phyloP scores from a whole-genome alignment of 1,284 basidiomycete genomes.

The Microstroma glucosiphilum region DNA sequence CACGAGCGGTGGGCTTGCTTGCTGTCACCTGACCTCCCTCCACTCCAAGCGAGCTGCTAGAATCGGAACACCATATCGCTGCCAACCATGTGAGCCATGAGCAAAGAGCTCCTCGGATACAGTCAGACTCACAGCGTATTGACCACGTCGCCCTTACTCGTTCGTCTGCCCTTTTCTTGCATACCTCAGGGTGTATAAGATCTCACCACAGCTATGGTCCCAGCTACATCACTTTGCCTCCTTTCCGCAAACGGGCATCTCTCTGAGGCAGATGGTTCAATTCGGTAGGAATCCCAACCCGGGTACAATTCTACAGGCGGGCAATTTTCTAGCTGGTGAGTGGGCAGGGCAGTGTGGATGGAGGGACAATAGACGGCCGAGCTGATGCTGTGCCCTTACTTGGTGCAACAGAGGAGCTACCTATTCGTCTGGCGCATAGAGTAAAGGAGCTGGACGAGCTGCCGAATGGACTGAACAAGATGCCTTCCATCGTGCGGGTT shows the following conservation, averaged over 20 bases:
- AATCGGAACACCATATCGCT: too few relatives aligned
- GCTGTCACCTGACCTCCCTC: too few relatives aligned
- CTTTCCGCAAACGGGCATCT: slow-evolving; percentile 49
- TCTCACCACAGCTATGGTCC: slow-evolving; percentile 42
- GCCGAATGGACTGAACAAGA: slow-evolving; percentile 81
- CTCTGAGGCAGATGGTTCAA: slow-evolving; percentile 50
- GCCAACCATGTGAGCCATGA: too few relatives aligned
- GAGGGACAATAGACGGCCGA: too few relatives aligned
- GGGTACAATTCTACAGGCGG: slow-evolving; percentile 46
- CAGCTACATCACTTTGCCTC: slow-evolving; percentile 47
- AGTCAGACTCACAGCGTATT: too few relatives aligned
- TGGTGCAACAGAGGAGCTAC: slow-evolving; percentile 68
- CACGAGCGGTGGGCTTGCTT: too few relatives aligned
- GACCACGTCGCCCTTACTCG: background rate
- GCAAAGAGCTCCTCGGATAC: too few relatives aligned
- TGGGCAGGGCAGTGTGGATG: background rate
- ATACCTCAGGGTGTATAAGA: slow-evolving; percentile 35
- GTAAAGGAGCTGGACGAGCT: slow-evolving; percentile 94
- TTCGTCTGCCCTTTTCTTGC: background rate
- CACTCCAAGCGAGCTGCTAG: too few relatives aligned
- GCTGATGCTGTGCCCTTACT: background rate
- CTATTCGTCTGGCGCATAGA: slow-evolving; percentile 87
- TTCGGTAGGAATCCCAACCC: slow-evolving; percentile 48
- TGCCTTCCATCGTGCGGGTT: slow-evolving; percentile 89
- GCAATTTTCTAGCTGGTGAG: slow-evolving; percentile 34